Evolutionary conservation across 208 protist genomes (phyloP).

Genomic region (Eutreptiella sp.): DNA sequence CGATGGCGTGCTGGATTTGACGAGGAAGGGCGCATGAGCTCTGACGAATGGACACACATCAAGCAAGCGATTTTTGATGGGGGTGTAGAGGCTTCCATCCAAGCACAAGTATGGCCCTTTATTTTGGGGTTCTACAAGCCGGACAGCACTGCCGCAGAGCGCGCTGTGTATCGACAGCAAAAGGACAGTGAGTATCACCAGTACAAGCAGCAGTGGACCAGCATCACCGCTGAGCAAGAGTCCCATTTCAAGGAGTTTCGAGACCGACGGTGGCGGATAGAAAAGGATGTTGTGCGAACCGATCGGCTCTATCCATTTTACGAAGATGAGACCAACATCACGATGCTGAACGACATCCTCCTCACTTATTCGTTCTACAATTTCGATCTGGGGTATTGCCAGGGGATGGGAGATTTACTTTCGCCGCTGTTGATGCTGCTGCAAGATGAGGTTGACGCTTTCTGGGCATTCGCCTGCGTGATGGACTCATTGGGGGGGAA

Average conservation of each 20-base stretch:
- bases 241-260: constrained; percentile 53
- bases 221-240: constrained; percentile 59
- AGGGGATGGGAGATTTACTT: constrained; percentile 75
- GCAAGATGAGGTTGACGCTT: constrained; percentile 41
- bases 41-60: too few relatives aligned
- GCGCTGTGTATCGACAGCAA: constrained; percentile 20
- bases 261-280: constrained; percentile 46
- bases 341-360: constrained; percentile 56
- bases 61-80: too few relatives aligned
- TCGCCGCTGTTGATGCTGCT: constrained; percentile 51
- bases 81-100: constrained; percentile 44
- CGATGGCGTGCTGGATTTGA: too few relatives aligned
- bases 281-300: constrained; percentile 76
- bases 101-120: constrained; percentile 66
- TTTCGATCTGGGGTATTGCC: constrained; percentile 81
- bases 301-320: constrained; percentile 53
- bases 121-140: constrained; percentile 52
- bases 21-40: too few relatives aligned
- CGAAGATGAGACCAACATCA: constrained; percentile 47
- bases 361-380: constrained; percentile 72
- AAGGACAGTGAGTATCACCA: constrained; percentile 49
- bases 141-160: constrained; percentile 37
- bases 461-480: constrained; percentile 47
- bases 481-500: constrained; percentile 48
- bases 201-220: constrained; percentile 63